A percentile compares a stretch with the other conserved stretches of the same genome.
Evolutionary conservation across 345 rosid genomes (phyloP).

Genomic region (Clarkia xantiana): DNA sequence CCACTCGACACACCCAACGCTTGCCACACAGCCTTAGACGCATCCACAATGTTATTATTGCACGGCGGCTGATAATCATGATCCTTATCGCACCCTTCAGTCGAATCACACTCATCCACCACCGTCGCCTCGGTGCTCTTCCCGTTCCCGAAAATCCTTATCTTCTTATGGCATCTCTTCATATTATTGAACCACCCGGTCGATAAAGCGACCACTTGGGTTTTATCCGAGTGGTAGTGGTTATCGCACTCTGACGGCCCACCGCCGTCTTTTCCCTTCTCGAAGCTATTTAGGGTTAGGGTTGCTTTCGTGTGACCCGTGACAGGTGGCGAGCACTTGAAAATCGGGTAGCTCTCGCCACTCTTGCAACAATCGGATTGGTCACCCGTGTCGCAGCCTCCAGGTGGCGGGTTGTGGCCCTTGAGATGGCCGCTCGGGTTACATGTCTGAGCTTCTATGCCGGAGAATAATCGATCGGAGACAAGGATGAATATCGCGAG

Average conservation of each 20-base stretch:
- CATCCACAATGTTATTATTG: slow-evolving; percentile 15
- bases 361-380: slow-evolving; percentile 1
- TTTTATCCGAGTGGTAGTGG: slow-evolving; percentile 8
- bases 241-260: slow-evolving; percentile 18
- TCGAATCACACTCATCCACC: slow-evolving; percentile 25
- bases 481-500: too few relatives aligned
- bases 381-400: slow-evolving; percentile 4
- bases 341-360: slow-evolving; percentile 2
- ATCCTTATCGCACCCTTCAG: slow-evolving; percentile 11
- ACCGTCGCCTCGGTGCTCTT: slow-evolving; percentile 12
- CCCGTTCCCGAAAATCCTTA: slow-evolving; percentile 16
- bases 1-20: slow-evolving; percentile 16
- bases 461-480: too few relatives aligned
- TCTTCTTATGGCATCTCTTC: slow-evolving; percentile 12
- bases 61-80: slow-evolving; percentile 22
- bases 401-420: slow-evolving; percentile 3
- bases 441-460: too few relatives aligned
- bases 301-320: slow-evolving; percentile 4
- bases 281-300: slow-evolving; percentile 13
- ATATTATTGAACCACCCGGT: slow-evolving; percentile 16
- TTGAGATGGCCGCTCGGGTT: too few relatives aligned
- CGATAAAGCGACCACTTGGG: slow-evolving; percentile 16
- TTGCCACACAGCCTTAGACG: slow-evolving; percentile 22
- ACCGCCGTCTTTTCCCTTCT: slow-evolving; percentile 13
- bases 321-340: slow-evolving; percentile 1